phyloP scores from a whole-genome alignment of 768 basidiomycete species.

The Termitomyces sp. region DNA sequence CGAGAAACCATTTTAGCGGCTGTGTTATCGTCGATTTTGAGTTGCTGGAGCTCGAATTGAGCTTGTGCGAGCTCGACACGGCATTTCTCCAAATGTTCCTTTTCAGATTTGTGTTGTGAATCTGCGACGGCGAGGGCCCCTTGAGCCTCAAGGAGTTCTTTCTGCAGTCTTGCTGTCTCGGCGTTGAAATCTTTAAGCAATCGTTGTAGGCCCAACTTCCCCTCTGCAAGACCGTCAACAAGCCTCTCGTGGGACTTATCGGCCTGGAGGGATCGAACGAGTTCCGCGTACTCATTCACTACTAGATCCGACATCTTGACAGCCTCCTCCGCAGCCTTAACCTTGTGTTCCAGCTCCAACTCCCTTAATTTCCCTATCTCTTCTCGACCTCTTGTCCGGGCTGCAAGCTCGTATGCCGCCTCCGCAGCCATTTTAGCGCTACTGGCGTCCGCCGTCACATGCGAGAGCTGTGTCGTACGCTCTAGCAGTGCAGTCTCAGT shows the following conservation, averaged over 20 bases:
- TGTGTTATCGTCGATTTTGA: conserved; percentile 60
- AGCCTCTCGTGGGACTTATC: conserved; percentile 21
- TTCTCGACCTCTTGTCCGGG: conserved; percentile 45
- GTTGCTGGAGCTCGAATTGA: conserved; percentile 46
- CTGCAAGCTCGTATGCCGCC: conserved; percentile 49
- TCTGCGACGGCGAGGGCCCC: conserved; percentile 37
- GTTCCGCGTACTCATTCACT: conserved; percentile 67
- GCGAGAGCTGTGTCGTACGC: conserved; percentile 41
- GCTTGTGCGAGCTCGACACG: conserved; percentile 38
- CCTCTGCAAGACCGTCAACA: conserved; percentile 37
- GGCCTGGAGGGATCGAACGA: conserved; percentile 61
- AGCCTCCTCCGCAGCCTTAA: conserved; percentile 50
- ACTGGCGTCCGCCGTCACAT: conserved; percentile 34
- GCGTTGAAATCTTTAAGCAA: conserved; percentile 43
- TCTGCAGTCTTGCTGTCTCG: conserved; percentile 40
- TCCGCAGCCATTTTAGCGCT: conserved; percentile 39
- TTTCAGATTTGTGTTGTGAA: conserved; percentile 40
- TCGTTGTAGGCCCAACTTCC: conserved; percentile 40
- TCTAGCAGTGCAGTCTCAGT: conserved; percentile 51
- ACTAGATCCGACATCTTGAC: conserved; percentile 56
- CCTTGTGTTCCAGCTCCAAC: conserved; percentile 37
- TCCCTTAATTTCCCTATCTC: conserved; percentile 48
- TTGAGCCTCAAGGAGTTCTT: conserved; percentile 35
- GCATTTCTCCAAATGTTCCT: conserved; percentile 33
- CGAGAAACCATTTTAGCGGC: conserved; percentile 81